Conservation (phyloP, 2,329 filamentous ascomycete species). For the Pseudocercospora fijiensis region DNA sequence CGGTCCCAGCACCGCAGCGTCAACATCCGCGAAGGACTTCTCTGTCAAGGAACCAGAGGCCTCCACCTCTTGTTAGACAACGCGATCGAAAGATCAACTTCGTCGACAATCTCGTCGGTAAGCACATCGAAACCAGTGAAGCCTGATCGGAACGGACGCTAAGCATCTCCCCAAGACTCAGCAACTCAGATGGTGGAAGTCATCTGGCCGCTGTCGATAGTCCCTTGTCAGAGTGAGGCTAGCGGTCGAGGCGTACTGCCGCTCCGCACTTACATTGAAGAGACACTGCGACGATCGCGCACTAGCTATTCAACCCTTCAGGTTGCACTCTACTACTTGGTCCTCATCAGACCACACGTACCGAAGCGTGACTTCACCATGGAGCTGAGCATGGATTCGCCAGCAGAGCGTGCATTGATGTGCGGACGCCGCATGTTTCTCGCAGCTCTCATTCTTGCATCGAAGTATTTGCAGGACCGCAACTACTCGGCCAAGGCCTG, state of each 20-base stretch:
- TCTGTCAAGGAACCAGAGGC: conserved; percentile 55
- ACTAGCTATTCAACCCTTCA: conserved; percentile 97
- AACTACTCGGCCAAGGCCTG: conserved; percentile 97
- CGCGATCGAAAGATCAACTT: conserved; percentile 91
- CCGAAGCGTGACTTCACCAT: conserved; percentile 80
- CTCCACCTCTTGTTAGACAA: conserved; percentile 75
- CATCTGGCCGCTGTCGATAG: conserved; percentile 91
- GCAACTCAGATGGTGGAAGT: conserved; percentile 95
- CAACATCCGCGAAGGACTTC: conserved; percentile 61
- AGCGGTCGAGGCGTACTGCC: conserved; percentile 76
- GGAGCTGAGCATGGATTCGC: conserved; percentile 74
- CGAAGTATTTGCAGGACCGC: conserved; percentile 95
- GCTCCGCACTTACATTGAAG: conserved; percentile 93
- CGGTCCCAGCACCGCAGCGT: conserved; percentile 61
- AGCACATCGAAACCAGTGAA: conserved; percentile 48
- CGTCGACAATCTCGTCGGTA: conserved; percentile 96
- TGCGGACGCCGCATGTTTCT: conserved; percentile 98
- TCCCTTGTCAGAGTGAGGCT: conserved; percentile 70
- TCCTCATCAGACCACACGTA: conserved; percentile 88
- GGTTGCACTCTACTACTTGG: conserved; percentile 92
- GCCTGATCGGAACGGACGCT: conserved; percentile 37
- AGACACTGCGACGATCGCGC: conserved; percentile 88
- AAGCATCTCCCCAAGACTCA: conserved; percentile 65
- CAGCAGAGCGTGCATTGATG: conserved; percentile 76
- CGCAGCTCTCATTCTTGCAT: conserved; percentile 88